A percentile compares a stretch with the other conserved stretches of the same genome.
phyloP scores from a whole-genome alignment of 495 filamentous ascomycete genomes.

The Penicillium antarcticum region DNA sequence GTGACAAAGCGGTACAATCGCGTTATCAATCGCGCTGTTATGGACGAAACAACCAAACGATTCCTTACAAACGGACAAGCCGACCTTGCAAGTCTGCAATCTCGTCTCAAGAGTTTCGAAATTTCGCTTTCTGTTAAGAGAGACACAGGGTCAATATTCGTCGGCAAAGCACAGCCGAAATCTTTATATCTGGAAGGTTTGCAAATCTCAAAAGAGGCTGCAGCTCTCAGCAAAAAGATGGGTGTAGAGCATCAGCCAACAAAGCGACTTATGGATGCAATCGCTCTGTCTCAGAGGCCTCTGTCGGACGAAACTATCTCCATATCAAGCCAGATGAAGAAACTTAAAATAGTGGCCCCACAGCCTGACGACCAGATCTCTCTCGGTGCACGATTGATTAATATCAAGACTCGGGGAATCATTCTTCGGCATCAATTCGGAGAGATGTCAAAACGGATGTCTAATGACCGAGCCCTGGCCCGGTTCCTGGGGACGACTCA shows the following conservation, averaged over 20 bases:
- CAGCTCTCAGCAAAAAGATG: not conserved
- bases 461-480: too few relatives aligned
- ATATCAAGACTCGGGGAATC: not conserved
- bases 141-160: too few relatives aligned
- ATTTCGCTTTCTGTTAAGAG: too few relatives aligned
- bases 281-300: not conserved
- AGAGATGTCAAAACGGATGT: not conserved
- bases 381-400: slow-evolving; percentile 6
- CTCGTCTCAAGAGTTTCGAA: slow-evolving; percentile 5
- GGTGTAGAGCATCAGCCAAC: slow-evolving; percentile 8
- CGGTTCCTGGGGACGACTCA: too few relatives aligned
- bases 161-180: not conserved
- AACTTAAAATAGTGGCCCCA: not conserved
- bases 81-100: slow-evolving; percentile 4
- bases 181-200: not conserved
- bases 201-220: not conserved
- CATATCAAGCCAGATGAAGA: not conserved
- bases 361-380: slow-evolving; percentile 8
- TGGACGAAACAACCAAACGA: slow-evolving; percentile 10
- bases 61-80: slow-evolving; percentile 9
- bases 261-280: slow-evolving; percentile 11
- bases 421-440: not conserved
- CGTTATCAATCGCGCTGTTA: slow-evolving; percentile 12
- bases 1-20: slow-evolving; percentile 16
- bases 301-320: not conserved